phyloP scores from a whole-genome alignment of 1,284 basidiomycete genomes.

The Sanghuangporus baumii region DNA sequence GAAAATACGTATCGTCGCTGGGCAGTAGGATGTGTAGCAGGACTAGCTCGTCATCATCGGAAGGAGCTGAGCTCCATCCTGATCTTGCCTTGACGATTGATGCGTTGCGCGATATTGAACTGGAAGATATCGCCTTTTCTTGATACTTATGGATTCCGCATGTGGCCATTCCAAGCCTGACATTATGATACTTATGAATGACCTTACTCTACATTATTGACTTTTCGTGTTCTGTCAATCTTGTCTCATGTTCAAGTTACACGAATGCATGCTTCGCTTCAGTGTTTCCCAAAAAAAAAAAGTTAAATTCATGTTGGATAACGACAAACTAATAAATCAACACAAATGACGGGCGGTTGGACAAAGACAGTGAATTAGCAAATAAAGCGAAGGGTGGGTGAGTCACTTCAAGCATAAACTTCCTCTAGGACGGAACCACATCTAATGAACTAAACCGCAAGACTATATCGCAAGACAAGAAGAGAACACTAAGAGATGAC shows the following conservation, averaged over 20 bases:
- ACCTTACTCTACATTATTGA: background rate
- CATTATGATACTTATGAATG: background rate
- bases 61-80: slow-evolving; percentile 5
- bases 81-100: slow-evolving; percentile 11
- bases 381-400: background rate
- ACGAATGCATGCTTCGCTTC: background rate
- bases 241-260: background rate
- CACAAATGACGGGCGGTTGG: background rate
- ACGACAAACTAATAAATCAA: background rate
- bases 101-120: slow-evolving; percentile 7
- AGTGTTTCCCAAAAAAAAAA: background rate
- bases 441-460: background rate
- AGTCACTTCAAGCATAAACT: background rate
- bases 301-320: background rate
- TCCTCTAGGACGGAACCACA: background rate
- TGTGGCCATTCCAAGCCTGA: background rate
- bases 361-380: background rate
- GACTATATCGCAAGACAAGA: background rate
- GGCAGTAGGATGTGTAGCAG: background rate
- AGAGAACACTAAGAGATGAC: background rate
- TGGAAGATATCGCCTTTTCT: slow-evolving; percentile 8
- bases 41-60: background rate
- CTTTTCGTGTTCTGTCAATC: background rate
- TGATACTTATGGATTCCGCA: background rate
- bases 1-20: background rate